Conservation (phyloP, 164 flowering plant species). For the Aristolochia californica region DNA sequence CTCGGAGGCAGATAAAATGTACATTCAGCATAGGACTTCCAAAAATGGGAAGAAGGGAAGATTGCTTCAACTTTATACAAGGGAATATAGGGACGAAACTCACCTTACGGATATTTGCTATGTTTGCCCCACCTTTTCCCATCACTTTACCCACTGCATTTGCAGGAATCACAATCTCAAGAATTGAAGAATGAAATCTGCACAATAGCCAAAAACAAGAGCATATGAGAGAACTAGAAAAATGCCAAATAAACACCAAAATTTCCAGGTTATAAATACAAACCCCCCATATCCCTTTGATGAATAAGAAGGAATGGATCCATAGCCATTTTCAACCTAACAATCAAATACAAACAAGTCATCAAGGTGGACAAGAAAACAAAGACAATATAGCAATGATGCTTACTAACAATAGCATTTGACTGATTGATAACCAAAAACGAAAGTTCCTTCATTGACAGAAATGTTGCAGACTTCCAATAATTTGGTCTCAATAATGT, state of each 20-base stretch:
- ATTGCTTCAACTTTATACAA: too few relatives aligned
- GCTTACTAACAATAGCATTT: too few relatives aligned
- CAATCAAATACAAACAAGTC: slow-evolving; percentile 5
- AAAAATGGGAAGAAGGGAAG: background rate
- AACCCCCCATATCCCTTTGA: slow-evolving; percentile 72
- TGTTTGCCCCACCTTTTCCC: slow-evolving; percentile 81
- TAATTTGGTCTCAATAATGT: too few relatives aligned
- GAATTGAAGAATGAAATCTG: slow-evolving; percentile 50
- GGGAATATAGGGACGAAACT: slow-evolving; percentile 1
- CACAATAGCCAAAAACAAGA: background rate
- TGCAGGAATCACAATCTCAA: slow-evolving; percentile 75
- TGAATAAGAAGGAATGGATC: slow-evolving; percentile 59
- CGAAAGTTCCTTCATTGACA: too few relatives aligned
- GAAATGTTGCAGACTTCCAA: too few relatives aligned
- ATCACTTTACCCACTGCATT: slow-evolving; percentile 82
- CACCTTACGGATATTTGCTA: slow-evolving; percentile 80
- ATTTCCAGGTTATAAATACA: slow-evolving; percentile 19
- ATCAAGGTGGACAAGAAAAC: too few relatives aligned
- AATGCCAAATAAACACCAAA: background rate
- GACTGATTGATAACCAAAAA: too few relatives aligned
- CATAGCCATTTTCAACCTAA: slow-evolving; percentile 61
- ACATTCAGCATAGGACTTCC: background rate
- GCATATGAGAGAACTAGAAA: background rate
- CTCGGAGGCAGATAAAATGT: background rate
- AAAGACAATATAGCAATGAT: too few relatives aligned